Percentiles rank a stretch among this genome's conserved stretches.
phyloP scores from a whole-genome alignment of 352 stramenopile genomes.

The Phytophthora sp. region DNA sequence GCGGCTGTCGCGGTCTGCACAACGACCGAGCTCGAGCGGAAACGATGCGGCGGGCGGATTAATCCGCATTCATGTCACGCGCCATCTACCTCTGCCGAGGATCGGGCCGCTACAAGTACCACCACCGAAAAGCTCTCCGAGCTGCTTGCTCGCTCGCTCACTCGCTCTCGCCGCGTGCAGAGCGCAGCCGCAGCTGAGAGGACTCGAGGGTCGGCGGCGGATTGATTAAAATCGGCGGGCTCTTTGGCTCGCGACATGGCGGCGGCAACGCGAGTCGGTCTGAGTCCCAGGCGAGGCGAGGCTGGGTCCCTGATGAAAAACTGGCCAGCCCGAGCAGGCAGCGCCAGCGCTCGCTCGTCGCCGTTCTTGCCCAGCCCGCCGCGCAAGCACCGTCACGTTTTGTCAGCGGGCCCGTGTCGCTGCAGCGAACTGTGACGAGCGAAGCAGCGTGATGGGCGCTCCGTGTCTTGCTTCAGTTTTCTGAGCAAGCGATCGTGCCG shows the following conservation, averaged over 20 bases:
- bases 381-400: not conserved
- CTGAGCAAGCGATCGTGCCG: conserved; percentile 5
- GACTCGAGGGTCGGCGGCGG: too few species aligned
- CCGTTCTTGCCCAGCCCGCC: too few species aligned
- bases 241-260: not conserved
- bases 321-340: too few species aligned
- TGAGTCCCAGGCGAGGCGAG: not conserved
- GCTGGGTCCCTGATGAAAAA: too few species aligned
- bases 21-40: not conserved
- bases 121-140: not conserved
- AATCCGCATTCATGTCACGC: not conserved
- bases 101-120: not conserved
- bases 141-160: not conserved
- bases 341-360: too few species aligned
- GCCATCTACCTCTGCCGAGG: not conserved
- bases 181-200: not conserved
- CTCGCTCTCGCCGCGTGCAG: too few species aligned
- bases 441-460: not conserved
- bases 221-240: not conserved
- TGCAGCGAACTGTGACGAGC: not conserved
- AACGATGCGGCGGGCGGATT: not conserved
- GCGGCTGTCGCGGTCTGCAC: not conserved
- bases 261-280: not conserved
- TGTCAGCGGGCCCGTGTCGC: not conserved
- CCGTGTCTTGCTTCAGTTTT: conserved; percentile 3